phyloP scores from a whole-genome alignment of 805 yeast genomes.

The Sugiyamaella floridensis region DNA sequence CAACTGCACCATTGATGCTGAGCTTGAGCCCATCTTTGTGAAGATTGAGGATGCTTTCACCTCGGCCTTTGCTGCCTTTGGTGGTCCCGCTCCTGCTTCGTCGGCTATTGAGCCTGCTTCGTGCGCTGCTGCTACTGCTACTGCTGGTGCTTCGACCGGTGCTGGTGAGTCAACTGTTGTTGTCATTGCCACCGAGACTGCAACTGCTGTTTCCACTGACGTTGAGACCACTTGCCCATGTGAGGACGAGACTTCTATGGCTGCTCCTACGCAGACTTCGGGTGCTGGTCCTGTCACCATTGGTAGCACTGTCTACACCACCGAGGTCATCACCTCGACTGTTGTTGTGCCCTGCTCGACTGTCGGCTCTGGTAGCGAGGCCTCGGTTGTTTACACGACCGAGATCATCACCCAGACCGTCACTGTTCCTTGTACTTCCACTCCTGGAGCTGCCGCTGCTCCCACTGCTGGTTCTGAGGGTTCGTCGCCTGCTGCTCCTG shows the following conservation, averaged over 20 bases:
- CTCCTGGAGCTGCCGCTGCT: background rate
- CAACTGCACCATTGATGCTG: background rate
- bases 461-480: conserved; percentile 2
- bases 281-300: conserved; percentile 1
- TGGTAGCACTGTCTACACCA: conserved; percentile 1
- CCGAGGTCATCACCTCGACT: conserved; percentile 1
- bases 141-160: background rate
- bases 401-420: conserved; percentile 39
- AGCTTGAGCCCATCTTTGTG: background rate
- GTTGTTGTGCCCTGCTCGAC: conserved; percentile 5
- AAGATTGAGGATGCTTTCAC: background rate
- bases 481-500: conserved; percentile 36
- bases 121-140: conserved; percentile 1
- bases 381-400: conserved; percentile 1
- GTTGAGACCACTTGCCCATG: conserved; percentile 4
- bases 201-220: background rate
- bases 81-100: background rate
- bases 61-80: background rate
- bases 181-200: too few relatives aligned
- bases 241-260: background rate
- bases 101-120: background rate
- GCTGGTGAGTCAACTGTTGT: background rate
- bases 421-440: conserved; percentile 38
- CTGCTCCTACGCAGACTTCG: background rate
- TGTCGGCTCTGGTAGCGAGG: background rate